phyloP scores from a whole-genome alignment of 345 rosid species.

The Cardamine resedifolia region DNA sequence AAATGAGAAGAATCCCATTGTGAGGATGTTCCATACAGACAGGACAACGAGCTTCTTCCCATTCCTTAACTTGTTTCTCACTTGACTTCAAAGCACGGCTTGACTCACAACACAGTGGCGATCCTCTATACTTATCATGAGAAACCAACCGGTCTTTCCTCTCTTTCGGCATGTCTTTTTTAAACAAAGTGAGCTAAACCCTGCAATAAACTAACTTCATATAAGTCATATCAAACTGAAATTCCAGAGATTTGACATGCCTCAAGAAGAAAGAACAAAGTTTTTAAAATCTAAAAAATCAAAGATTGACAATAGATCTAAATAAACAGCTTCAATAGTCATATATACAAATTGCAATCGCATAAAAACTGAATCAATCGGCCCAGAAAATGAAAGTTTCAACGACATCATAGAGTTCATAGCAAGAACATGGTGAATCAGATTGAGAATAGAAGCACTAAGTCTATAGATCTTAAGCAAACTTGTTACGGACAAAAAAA shows the following conservation, averaged over 20 bases:
- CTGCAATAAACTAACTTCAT: constrained; percentile 25
- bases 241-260: neutral
- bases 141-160: constrained; percentile 77
- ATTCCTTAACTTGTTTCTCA: constrained; percentile 69
- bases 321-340: neutral
- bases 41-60: constrained; percentile 96
- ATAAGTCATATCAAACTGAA: constrained; percentile 10
- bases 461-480: neutral
- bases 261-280: neutral
- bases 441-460: neutral
- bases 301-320: neutral
- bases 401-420: neutral
- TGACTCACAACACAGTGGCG: constrained; percentile 63
- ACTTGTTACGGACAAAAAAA: neutral
- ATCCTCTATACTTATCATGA: constrained; percentile 58
- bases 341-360: neutral
- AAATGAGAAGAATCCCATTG: constrained; percentile 87
- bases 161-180: constrained; percentile 73
- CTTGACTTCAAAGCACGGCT: constrained; percentile 52
- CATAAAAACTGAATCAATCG: neutral
- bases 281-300: neutral
- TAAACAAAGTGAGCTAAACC: neutral
- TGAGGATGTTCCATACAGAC: constrained; percentile 99
- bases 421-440: neutral
- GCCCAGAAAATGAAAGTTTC: neutral